Percentiles rank a stretch among this genome's conserved stretches.
Evolutionary conservation across 305 asterid species (phyloP).

Genomic region (Ajuga reptans): DNA sequence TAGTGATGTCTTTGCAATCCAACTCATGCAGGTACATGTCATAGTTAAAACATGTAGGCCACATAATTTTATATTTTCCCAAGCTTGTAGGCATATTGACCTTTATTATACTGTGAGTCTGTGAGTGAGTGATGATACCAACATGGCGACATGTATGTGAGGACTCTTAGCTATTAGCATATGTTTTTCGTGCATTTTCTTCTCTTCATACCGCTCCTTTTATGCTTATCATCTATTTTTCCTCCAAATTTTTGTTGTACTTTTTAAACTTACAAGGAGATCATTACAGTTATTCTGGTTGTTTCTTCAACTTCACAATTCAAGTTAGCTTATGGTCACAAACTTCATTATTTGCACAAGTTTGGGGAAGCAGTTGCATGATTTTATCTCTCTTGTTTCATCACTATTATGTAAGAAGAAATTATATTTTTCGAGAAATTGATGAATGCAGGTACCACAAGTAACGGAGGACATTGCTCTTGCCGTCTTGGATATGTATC

Average conservation of each 20-base stretch:
- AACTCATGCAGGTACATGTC: constrained; percentile 80
- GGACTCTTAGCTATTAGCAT: neutral
- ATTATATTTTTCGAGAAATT: neutral
- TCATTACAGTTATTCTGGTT: neutral
- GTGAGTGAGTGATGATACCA: neutral
- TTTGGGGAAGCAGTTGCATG: constrained; percentile 5
- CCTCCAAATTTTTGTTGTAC: neutral
- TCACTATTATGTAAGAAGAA: neutral
- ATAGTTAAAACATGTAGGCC: constrained; percentile 1
- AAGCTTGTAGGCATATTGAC: neutral
- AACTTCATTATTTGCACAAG: neutral
- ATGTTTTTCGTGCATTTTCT: neutral
- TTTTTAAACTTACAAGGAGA: neutral
- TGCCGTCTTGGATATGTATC: constrained; percentile 76
- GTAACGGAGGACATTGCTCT: constrained; percentile 87
- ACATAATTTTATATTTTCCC: neutral
- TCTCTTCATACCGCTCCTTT: neutral
- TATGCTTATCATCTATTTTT: neutral
- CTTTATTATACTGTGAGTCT: neutral
- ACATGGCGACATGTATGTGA: neutral
- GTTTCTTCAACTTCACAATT: neutral
- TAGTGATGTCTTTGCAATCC: constrained; percentile 82
- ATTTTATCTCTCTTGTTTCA: neutral
- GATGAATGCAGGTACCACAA: constrained; percentile 68
- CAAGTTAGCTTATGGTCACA: constrained; percentile 6